A percentile compares a stretch with the other conserved stretches of the same genome.
phyloP scores from a whole-genome alignment of 352 stramenopile genomes.

The Discostella stelligera region DNA sequence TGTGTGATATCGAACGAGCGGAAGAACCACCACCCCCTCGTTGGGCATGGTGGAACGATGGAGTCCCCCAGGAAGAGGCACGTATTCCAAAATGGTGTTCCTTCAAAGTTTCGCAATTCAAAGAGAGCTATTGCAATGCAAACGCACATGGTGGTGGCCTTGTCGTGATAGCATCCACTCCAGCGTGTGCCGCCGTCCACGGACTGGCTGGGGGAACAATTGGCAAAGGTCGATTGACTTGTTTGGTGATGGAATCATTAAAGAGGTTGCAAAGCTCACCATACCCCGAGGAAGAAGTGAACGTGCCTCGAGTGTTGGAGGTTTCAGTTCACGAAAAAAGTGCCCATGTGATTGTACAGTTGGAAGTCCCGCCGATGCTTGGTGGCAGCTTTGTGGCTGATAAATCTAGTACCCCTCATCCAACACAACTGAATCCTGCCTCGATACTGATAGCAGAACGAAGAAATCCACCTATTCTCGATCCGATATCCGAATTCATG shows the following conservation, averaged over 20 bases:
- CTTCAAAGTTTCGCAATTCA: slow-evolving; percentile 34
- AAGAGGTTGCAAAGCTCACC: slow-evolving; percentile 21
- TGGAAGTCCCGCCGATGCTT: slow-evolving; percentile 8
- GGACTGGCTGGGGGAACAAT: slow-evolving; percentile 45
- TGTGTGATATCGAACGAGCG: slow-evolving; percentile 17
- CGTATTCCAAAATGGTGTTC: slow-evolving; percentile 43
- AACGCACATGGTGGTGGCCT: slow-evolving; percentile 1
- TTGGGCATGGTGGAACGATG: slow-evolving; percentile 44
- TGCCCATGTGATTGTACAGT: slow-evolving; percentile 37
- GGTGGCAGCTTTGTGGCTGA: neutral
- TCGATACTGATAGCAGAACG: neutral
- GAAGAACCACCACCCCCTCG: slow-evolving; percentile 11
- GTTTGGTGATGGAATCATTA: slow-evolving; percentile 31
- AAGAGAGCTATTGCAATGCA: neutral
- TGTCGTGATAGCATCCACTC: slow-evolving; percentile 34
- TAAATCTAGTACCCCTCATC: neutral
- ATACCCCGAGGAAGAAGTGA: neutral
- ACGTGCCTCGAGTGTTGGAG: slow-evolving; percentile 14
- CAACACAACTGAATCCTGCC: neutral
- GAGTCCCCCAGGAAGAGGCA: slow-evolving; percentile 7
- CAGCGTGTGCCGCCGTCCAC: slow-evolving; percentile 38
- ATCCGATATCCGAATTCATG: slow-evolving; percentile 46
- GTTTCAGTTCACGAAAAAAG: slow-evolving; percentile 45
- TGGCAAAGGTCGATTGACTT: slow-evolving; percentile 28
- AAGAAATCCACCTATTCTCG: slow-evolving; percentile 8